A percentile compares a stretch with the other conserved stretches of the same genome.
Evolutionary conservation across 257 asterid genomes (phyloP).

Genomic region (Petunia axillaris): DNA sequence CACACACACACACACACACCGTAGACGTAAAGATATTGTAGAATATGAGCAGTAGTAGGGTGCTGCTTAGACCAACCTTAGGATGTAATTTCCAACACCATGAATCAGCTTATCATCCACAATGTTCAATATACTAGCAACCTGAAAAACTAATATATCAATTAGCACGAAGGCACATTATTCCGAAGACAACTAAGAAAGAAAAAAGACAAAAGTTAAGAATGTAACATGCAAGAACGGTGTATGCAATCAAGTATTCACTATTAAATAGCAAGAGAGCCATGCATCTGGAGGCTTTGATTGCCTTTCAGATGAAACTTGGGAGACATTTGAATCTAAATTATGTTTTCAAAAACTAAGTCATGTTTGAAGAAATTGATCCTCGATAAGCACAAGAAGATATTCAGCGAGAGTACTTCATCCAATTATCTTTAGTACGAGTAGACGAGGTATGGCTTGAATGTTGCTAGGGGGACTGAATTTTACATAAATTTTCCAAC

Average conservation of each 20-base stretch:
- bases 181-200: neutral
- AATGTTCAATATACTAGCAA: conserved; percentile 83
- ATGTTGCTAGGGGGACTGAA: neutral
- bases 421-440: neutral
- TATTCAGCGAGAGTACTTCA: neutral
- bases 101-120: conserved; percentile 76
- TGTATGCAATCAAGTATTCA: neutral
- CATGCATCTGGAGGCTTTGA: conserved; percentile 11
- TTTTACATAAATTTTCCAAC: neutral
- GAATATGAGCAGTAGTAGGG: neutral
- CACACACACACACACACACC: too few relatives aligned
- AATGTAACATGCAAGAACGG: neutral
- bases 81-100: conserved; percentile 77
- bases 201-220: neutral
- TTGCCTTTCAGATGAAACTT: neutral
- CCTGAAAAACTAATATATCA: conserved; percentile 50
- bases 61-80: conserved; percentile 53
- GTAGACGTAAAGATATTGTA: neutral
- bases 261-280: conserved; percentile 30
- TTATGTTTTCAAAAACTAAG: neutral
- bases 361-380: neutral
- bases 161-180: conserved; percentile 20
- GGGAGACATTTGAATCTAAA: conserved; percentile 9
- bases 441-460: neutral
- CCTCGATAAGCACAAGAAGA: neutral